phyloP scores from a whole-genome alignment of 1,284 basidiomycete genomes.

The Ceratobasidium theobromae region DNA sequence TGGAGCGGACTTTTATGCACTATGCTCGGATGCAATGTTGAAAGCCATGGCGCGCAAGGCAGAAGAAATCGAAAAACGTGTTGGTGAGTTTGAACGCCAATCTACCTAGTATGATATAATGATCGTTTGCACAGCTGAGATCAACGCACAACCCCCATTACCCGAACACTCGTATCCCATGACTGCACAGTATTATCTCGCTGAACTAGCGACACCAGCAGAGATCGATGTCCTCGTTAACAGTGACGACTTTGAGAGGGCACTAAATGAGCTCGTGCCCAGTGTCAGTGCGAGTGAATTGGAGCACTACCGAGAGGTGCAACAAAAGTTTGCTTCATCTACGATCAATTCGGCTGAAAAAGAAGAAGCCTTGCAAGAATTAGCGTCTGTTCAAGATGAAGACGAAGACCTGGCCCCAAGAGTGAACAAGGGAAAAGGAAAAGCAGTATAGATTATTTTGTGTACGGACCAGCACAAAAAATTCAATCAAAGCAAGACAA shows the following conservation, averaged over 20 bases:
- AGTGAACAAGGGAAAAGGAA: conserved; percentile 35
- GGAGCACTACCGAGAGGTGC: conserved; percentile 79
- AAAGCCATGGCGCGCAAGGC: conserved; percentile 94
- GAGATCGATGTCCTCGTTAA: conserved; percentile 80
- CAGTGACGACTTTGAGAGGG: conserved; percentile 72
- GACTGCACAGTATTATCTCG: conserved; percentile 90
- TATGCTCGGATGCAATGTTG: conserved; percentile 95
- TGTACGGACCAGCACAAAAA: conserved; percentile 21
- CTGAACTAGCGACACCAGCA: conserved; percentile 72
- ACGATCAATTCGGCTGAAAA: conserved; percentile 35
- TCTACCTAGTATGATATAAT: background rate
- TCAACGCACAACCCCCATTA: conserved; percentile 52
- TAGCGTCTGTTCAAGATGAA: background rate
- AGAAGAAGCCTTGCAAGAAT: background rate
- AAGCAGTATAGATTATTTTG: conserved; percentile 28
- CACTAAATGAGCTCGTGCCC: conserved; percentile 76
- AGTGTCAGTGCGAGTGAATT: conserved; percentile 90
- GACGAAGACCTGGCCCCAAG: background rate
- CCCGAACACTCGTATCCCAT: conserved; percentile 66
- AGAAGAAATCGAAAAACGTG: conserved; percentile 62
- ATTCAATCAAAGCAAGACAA: conserved; percentile 3
- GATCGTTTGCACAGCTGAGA: conserved; percentile 45
- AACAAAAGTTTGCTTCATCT: conserved; percentile 62
- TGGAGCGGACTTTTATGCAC: conserved; percentile 96
- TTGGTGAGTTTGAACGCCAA: background rate